Conservation (phyloP, 192 early-diverging fungal species). For the Backusella psychrophila region DNA sequence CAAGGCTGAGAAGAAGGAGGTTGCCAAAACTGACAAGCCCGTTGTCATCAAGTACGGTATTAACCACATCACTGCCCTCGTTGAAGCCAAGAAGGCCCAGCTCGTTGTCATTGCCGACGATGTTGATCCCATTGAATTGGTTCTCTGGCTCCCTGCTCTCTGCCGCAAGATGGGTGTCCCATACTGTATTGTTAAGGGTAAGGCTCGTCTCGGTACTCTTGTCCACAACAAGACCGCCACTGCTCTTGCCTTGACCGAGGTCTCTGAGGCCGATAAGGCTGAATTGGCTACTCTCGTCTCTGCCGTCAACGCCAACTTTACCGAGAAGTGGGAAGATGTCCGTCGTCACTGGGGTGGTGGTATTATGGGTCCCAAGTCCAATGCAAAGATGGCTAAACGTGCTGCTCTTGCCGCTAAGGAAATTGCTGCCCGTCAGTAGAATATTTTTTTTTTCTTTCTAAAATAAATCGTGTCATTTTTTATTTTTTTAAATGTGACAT, state of each 20-base stretch:
- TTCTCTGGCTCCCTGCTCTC: constrained; percentile 98
- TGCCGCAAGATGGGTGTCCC: constrained; percentile 99
- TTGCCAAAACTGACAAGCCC: constrained; percentile 85
- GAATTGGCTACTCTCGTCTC: constrained; percentile 83
- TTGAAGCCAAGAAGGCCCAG: constrained; percentile 99
- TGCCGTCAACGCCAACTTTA: constrained; percentile 93
- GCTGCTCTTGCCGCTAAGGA: constrained; percentile 54
- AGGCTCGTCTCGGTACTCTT: constrained; percentile 96
- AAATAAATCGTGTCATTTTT: background rate
- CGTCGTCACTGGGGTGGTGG: constrained; percentile 98
- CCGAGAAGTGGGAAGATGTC: constrained; percentile 90
- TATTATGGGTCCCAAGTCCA: constrained; percentile 93
- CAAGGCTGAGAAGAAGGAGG: constrained; percentile 87
- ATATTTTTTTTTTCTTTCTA: background rate
- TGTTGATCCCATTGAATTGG: constrained; percentile 99
- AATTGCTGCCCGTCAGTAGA: constrained; percentile 44
- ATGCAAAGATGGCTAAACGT: constrained; percentile 78
- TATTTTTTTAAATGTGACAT: background rate
- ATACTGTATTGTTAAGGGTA: constrained; percentile 99
- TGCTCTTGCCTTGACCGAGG: constrained; percentile 91
- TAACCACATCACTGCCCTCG: constrained; percentile 97
- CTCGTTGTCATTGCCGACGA: constrained; percentile 99
- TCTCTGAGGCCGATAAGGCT: constrained; percentile 94
- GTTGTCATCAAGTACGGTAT: constrained; percentile 98
- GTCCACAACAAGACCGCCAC: constrained; percentile 99